Evolutionary conservation across 2,329 filamentous ascomycete species (phyloP).

Genomic region (Thielaviopsis punctulata): DNA sequence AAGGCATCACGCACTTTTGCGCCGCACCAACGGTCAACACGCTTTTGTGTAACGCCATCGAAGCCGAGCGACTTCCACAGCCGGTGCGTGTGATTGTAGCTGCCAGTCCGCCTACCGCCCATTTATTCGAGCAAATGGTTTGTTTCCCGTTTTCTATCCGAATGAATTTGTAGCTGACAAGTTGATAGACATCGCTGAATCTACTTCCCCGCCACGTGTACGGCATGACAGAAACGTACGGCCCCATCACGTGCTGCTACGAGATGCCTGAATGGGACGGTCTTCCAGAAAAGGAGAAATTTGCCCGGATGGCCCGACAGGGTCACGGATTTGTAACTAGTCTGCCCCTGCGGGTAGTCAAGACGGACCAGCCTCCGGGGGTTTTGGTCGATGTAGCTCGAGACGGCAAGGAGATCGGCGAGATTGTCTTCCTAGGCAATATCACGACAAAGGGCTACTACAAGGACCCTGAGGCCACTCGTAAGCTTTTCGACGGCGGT

Average conservation of each 20-base stretch:
- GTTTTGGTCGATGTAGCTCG: constrained; percentile 28
- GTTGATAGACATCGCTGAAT: constrained; percentile 41
- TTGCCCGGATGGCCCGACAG: constrained; percentile 79
- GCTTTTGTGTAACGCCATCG: constrained; percentile 61
- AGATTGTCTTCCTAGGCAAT: constrained; percentile 72
- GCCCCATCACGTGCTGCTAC: constrained; percentile 90
- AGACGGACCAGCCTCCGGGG: constrained; percentile 53
- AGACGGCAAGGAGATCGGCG: constrained; percentile 33
- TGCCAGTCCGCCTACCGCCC: constrained; percentile 73
- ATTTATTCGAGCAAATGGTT: constrained; percentile 89
- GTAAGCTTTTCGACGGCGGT: constrained; percentile 73
- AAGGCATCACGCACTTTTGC: constrained; percentile 86
- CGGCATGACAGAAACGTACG: constrained; percentile 76
- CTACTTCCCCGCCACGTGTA: constrained; percentile 87
- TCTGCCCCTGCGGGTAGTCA: constrained; percentile 66
- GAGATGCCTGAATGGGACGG: constrained; percentile 69
- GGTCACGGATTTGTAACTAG: constrained; percentile 81
- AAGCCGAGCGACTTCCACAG: constrained; percentile 51
- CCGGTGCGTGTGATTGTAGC: constrained; percentile 81
- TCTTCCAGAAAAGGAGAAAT: constrained; percentile 59
- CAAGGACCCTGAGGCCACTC: constrained; percentile 72
- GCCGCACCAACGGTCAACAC: constrained; percentile 95
- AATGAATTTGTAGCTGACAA: neutral
- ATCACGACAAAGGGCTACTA: constrained; percentile 87
- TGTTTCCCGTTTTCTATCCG: constrained; percentile 2